Evolutionary conservation across 345 rosid genomes (phyloP), one percentile per base, ranked within the genome.

Genomic region (Aquilaria yunnanensis): DNA sequence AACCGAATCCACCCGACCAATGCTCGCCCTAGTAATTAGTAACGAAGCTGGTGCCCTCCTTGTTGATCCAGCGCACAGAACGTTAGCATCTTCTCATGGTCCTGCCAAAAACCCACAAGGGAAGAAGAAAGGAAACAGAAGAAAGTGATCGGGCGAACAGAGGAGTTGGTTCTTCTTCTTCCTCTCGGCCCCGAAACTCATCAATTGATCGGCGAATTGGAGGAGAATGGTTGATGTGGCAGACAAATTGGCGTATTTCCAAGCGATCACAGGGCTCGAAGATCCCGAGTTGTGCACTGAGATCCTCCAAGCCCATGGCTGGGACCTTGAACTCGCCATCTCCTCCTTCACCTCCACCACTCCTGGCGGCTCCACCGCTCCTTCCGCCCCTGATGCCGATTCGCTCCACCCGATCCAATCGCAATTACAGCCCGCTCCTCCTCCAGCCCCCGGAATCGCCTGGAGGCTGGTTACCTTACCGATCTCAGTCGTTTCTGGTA

Each of bases 301-400:
- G 77, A 88, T 90, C 76, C 99, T 95, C 43, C 93, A 83, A 67
- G 98, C 99, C 47, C 96, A 95, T 74, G 82, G 80, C 60, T 88
- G 99, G 97, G 98, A 95, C 85, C 82, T 95, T 14, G 99, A 95
- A 71, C 98, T 91, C 62, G 99, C 99, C 63, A 77, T 95, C 86
- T 84, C 96, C 64, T 78, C 98, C 11, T 84, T 90, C 80, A 85
- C 96, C 14, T 74, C 84, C 47, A 52, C 68, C 16, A 11, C 56
- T 58, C n/a, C 81, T 67, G 59, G 80, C 16, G 45, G 46, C 45
- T 2, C 58, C 63, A 6, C 71, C 30, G 48, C 54, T 2, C 12
- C 63, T 4, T 30, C 81, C 54, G 56, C 74, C 33, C 59, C 74
- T 1, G 31, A 72, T 58, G 74, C 68, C 30, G 75, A 54, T 23